A percentile compares a stretch with the other conserved stretches of the same genome.
phyloP scores from a whole-genome alignment of 164 flowering plant genomes.

The Cinnamomum chago region DNA sequence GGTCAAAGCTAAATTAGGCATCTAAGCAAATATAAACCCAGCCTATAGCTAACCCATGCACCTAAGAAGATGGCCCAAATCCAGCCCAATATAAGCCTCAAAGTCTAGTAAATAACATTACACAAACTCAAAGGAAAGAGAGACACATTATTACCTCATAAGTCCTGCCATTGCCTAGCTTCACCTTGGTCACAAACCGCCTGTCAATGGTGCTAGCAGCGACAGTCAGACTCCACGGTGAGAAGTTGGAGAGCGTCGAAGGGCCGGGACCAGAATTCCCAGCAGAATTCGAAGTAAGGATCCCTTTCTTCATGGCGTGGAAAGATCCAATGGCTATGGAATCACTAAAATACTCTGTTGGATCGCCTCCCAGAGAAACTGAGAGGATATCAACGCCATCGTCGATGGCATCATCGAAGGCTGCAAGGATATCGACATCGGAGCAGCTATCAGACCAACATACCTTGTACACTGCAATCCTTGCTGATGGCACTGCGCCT shows the following conservation, averaged over 20 bases:
- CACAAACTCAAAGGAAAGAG: too few species aligned
- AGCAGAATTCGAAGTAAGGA: constrained; percentile 43
- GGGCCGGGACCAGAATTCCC: constrained; percentile 49
- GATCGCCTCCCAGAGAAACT: constrained; percentile 36
- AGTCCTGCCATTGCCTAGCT: constrained; percentile 37
- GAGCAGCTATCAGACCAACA: constrained; percentile 49
- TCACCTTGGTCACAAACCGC: constrained; percentile 31
- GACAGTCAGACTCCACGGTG: constrained; percentile 58
- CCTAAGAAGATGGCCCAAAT: not conserved
- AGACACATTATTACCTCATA: constrained; percentile 31
- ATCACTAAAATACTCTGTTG: constrained; percentile 33
- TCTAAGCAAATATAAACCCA: too few species aligned
- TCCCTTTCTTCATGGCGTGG: constrained; percentile 57
- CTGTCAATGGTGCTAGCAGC: constrained; percentile 63
- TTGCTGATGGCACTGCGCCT: constrained; percentile 59
- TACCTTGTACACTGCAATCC: constrained; percentile 59
- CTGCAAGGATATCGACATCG: constrained; percentile 53
- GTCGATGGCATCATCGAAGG: constrained; percentile 65
- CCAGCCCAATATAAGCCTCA: too few species aligned
- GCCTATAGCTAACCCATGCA: not conserved
- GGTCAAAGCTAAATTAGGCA: not conserved
- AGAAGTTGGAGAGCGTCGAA: constrained; percentile 25
- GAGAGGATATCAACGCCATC: constrained; percentile 75
- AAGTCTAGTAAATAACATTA: not conserved
- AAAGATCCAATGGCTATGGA: constrained; percentile 53